Percentiles rank a stretch among this genome's conserved stretches.
phyloP scores from a whole-genome alignment of 345 rosid species.

The sweet orange (Citrus sinensis) region DVS_A1.0 CM039162.1:29627001-29627500 shows the following conservation, averaged over 20 bases:
- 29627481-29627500: slow-evolving; percentile 59
- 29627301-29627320: not conserved
- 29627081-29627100: too few relatives aligned
- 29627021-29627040: slow-evolving; percentile 82
- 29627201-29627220: slow-evolving; percentile 69
- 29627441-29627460: slow-evolving; percentile 87
- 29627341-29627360: not conserved
- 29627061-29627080: too few relatives aligned
- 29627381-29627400: slow-evolving; percentile 79
- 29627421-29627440: slow-evolving; percentile 97
- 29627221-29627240: slow-evolving; percentile 58
- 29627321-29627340: not conserved
- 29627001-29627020: slow-evolving; percentile 81
- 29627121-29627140: not conserved
- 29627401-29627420: slow-evolving; percentile 81
- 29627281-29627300: not conserved
- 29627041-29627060: not conserved
- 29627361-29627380: slow-evolving; percentile 48
- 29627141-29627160: not conserved
- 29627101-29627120: not conserved
- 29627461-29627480: slow-evolving; percentile 39
- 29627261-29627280: slow-evolving; percentile 68
- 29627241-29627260: slow-evolving; percentile 53
- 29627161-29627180: not conserved
- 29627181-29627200: slow-evolving; percentile 81